phyloP scores from a whole-genome alignment of 2,329 filamentous ascomycete species.

The Colletotrichum viniferum region DNA sequence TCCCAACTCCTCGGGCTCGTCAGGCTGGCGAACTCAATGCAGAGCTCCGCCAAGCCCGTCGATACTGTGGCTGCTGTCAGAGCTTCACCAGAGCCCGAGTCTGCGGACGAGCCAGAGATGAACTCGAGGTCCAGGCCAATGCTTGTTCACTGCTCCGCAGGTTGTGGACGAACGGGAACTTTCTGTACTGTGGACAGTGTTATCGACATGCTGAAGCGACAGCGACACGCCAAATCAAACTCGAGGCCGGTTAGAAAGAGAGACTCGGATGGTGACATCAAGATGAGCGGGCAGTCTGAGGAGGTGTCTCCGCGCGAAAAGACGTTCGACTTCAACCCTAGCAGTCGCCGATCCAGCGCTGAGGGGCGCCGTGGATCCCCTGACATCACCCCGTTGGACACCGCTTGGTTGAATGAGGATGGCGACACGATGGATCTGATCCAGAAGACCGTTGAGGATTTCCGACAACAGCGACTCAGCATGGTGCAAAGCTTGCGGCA shows the following conservation, averaged over 20 bases:
- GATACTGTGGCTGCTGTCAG: conserved; percentile 43
- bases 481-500: conserved; percentile 97
- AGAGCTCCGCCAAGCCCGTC: conserved; percentile 57
- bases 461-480: conserved; percentile 84
- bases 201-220: conserved; percentile 94
- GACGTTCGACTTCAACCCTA: conserved; percentile 23
- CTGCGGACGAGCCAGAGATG: conserved; percentile 63
- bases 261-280: conserved; percentile 50
- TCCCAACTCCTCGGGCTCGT: conserved; percentile 85
- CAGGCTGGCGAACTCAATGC: conserved; percentile 83
- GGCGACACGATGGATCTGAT: conserved; percentile 79
- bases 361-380: conserved; percentile 16
- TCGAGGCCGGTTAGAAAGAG: conserved; percentile 22
- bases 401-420: conserved; percentile 72
- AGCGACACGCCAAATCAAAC: conserved; percentile 52
- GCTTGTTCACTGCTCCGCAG: conserved; percentile 93
- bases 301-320: conserved; percentile 32
- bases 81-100: conserved; percentile 29
- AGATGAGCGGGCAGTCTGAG: conserved; percentile 42
- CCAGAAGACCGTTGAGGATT: conserved; percentile 87
- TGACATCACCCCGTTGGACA: conserved; percentile 40
- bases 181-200: conserved; percentile 98
- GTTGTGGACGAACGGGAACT: conserved; percentile 92
- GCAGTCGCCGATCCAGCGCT: conserved; percentile 9
- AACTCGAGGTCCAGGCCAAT: conserved; percentile 67